These are phyloP conservation scores for Camellia lanceoleosa DNA, from an alignment of 148 eudicot species.

Conservation along the genomic window DNA sequence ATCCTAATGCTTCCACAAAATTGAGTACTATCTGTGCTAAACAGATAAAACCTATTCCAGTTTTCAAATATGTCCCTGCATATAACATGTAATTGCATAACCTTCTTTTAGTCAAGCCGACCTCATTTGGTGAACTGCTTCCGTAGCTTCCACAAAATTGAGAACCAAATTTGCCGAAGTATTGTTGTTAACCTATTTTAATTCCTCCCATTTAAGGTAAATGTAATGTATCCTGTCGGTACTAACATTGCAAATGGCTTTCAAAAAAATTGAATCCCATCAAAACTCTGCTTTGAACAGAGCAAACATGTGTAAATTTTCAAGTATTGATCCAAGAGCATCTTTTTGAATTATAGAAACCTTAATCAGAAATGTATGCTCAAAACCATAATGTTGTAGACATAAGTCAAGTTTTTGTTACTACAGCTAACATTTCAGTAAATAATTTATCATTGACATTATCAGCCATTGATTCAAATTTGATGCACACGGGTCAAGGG, in stretches of 20 bases:
- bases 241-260: not conserved
- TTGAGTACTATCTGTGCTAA: not conserved
- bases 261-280: not conserved
- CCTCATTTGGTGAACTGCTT: not conserved
- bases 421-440: not conserved
- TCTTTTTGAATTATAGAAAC: not conserved
- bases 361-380: not conserved
- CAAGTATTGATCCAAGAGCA: not conserved
- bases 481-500: not conserved
- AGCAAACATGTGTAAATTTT: not conserved
- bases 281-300: not conserved
- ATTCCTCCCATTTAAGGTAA: too few species aligned
- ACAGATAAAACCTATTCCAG: not conserved
- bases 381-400: not conserved
- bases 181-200: too few species aligned
- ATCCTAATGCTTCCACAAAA: not conserved
- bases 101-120: not conserved
- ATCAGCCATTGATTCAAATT: not conserved
- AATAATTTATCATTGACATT: not conserved
- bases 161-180: not conserved
- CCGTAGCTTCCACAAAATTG: not conserved
- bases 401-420: not conserved
- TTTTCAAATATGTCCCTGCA: not conserved
- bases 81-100: not conserved
- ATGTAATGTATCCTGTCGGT: not conserved